Conservation (phyloP, 1,284 basidiomycete genomes). For the Cutaneotrichosporon cutaneum region DNA sequence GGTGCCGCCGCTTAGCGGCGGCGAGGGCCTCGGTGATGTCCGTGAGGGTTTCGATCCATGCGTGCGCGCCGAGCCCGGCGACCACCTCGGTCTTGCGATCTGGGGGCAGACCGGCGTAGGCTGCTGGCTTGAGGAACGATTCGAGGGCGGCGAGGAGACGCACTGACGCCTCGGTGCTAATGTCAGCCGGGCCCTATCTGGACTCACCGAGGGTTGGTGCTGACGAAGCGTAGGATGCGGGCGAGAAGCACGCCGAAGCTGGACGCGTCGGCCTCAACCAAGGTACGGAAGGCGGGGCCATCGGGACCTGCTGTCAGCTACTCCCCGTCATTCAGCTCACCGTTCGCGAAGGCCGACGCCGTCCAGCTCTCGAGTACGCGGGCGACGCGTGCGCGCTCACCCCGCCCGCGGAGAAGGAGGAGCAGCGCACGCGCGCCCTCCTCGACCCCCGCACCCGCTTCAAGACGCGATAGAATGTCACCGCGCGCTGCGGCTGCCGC, state of each 20-base stretch:
- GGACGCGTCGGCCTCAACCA: slow-evolving; percentile 2
- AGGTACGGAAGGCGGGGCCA: neutral
- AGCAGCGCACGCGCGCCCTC: slow-evolving; percentile 22
- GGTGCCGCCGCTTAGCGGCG: slow-evolving; percentile 46
- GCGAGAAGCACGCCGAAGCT: slow-evolving; percentile 15
- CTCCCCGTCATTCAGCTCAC: neutral
- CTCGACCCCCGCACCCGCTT: slow-evolving; percentile 9
- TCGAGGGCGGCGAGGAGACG: slow-evolving; percentile 25
- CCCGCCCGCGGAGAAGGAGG: slow-evolving; percentile 21
- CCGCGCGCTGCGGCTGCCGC: neutral
- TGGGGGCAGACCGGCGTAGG: slow-evolving; percentile 17
- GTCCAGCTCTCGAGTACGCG: slow-evolving; percentile 28
- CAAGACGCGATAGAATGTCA: slow-evolving; percentile 11
- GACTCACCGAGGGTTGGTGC: slow-evolving; percentile 17
- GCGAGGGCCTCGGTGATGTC: slow-evolving; percentile 33
- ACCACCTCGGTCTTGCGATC: slow-evolving; percentile 20
- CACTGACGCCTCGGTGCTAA: slow-evolving; percentile 24
- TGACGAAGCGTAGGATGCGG: slow-evolving; percentile 23
- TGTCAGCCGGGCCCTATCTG: neutral
- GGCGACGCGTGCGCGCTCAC: slow-evolving; percentile 15
- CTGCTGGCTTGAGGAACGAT: slow-evolving; percentile 20
- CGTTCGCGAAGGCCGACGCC: slow-evolving; percentile 9
- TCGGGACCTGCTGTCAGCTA: slow-evolving; percentile 3
- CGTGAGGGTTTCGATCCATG: slow-evolving; percentile 41
- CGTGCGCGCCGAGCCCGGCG: slow-evolving; percentile 15